These are phyloP conservation scores for Neckera pumila DNA, from an alignment of 225 moss, liverwort and hornwort genomes.

Conservation along the genomic window DNA sequence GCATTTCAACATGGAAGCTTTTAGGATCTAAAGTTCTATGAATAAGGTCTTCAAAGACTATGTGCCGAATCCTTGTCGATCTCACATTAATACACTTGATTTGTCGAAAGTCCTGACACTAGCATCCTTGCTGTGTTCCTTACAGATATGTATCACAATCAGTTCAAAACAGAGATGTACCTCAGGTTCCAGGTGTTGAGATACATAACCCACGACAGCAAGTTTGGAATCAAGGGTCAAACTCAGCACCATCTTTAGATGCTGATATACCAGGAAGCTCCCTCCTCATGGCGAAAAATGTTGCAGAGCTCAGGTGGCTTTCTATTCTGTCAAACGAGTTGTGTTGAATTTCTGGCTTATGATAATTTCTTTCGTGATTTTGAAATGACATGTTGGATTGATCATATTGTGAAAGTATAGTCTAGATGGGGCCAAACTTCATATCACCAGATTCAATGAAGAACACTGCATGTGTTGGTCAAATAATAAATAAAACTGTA, in stretches of 20 bases:
- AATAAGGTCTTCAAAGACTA: not conserved
- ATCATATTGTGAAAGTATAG: not conserved
- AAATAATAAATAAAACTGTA: not conserved
- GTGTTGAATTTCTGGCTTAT: not conserved
- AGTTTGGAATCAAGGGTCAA: slow-evolving; percentile 60
- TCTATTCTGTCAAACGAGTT: not conserved
- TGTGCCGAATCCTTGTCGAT: not conserved
- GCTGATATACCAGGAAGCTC: slow-evolving; percentile 35
- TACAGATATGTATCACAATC: slow-evolving; percentile 65
- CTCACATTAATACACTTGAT: not conserved
- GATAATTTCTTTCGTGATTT: not conserved
- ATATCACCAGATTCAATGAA: not conserved
- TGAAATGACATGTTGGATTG: not conserved
- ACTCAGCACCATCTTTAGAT: slow-evolving; percentile 11
- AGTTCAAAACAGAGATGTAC: slow-evolving; percentile 24
- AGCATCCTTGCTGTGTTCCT: not conserved
- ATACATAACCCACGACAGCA: slow-evolving; percentile 78
- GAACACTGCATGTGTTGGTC: not conserved
- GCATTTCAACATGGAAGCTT: not conserved
- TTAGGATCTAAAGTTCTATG: not conserved
- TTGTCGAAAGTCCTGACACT: not conserved
- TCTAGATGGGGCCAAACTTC: not conserved
- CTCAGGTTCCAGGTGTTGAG: slow-evolving; percentile 65
- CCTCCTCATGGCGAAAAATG: slow-evolving; percentile 51
- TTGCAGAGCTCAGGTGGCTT: slow-evolving; percentile 44